A percentile compares a stretch with the other conserved stretches of the same genome.
These are phyloP conservation scores for Candida sojae DNA, from an alignment of 1,139 yeast genomes.

Conservation along the genomic window DNA sequence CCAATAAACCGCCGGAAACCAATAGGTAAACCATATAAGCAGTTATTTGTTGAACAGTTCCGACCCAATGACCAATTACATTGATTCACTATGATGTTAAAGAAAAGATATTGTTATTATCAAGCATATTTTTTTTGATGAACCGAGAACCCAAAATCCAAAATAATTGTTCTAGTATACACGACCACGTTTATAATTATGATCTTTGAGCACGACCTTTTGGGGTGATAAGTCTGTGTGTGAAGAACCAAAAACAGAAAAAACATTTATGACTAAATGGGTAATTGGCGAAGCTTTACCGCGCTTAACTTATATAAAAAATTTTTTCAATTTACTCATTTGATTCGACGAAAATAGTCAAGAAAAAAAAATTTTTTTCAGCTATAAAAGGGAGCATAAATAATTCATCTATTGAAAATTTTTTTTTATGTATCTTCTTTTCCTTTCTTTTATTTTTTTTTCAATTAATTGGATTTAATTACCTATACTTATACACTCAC, in stretches of 20 bases:
- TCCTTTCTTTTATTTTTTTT: too few relatives aligned
- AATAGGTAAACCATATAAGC: too few relatives aligned
- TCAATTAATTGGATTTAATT: too few relatives aligned
- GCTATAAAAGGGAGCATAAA: conserved; percentile 2
- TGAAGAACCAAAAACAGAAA: background rate
- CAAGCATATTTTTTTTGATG: too few relatives aligned
- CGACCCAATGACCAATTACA: too few relatives aligned
- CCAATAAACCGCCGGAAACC: too few relatives aligned
- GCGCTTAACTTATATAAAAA: conserved; percentile 36
- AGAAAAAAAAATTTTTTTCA: background rate
- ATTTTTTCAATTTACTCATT: conserved; percentile 1
- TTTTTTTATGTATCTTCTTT: background rate
- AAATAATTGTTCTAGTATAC: too few relatives aligned
- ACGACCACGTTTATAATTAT: too few relatives aligned
- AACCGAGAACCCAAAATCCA: too few relatives aligned
- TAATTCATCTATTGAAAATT: background rate
- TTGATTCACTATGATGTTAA: too few relatives aligned
- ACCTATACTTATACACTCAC: background rate
- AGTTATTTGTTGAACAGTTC: too few relatives aligned
- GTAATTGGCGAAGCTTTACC: conserved; percentile 33
- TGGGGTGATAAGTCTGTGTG: background rate
- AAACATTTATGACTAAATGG: conserved; percentile 40
- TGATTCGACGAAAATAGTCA: background rate
- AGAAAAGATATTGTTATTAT: too few relatives aligned
- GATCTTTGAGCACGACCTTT: background rate